Conservation (phyloP, 192 early-diverging fungal genomes). For the Coemansia sp. region DNA sequence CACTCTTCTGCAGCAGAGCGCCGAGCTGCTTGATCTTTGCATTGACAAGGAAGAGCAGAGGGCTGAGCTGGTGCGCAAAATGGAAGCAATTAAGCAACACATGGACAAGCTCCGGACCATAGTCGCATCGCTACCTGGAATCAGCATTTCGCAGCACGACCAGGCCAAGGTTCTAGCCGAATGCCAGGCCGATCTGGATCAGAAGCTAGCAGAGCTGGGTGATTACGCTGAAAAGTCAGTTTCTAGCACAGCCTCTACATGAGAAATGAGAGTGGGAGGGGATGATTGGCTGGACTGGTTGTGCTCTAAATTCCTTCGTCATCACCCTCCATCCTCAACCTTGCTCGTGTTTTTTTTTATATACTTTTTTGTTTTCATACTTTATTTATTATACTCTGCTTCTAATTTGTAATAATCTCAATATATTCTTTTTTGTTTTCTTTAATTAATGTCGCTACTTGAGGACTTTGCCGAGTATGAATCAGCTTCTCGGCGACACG, state of each 20-base stretch:
- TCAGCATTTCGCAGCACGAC: slow-evolving; percentile 49
- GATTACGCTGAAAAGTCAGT: slow-evolving; percentile 22
- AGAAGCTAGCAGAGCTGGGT: slow-evolving; percentile 30
- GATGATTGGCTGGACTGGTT: neutral
- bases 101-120: slow-evolving; percentile 33
- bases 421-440: neutral
- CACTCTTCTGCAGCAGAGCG: slow-evolving; percentile 47
- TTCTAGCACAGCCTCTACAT: neutral
- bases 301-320: neutral
- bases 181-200: slow-evolving; percentile 32
- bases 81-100: slow-evolving; percentile 43
- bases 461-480: slow-evolving; percentile 55
- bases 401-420: slow-evolving; percentile 9
- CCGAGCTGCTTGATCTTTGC: slow-evolving; percentile 44
- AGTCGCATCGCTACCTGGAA: slow-evolving; percentile 42
- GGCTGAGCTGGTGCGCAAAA: slow-evolving; percentile 43
- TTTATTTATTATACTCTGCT: neutral
- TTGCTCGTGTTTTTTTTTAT: slow-evolving; percentile 2
- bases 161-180: slow-evolving; percentile 50
- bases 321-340: neutral
- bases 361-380: slow-evolving; percentile 1
- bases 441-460: slow-evolving; percentile 40
- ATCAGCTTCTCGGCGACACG: slow-evolving; percentile 23
- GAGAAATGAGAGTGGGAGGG: neutral
- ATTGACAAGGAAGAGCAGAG: slow-evolving; percentile 36